Evolutionary conservation across 2,329 filamentous ascomycete species (phyloP).

Genomic region (Colletotrichum karsti): DNA sequence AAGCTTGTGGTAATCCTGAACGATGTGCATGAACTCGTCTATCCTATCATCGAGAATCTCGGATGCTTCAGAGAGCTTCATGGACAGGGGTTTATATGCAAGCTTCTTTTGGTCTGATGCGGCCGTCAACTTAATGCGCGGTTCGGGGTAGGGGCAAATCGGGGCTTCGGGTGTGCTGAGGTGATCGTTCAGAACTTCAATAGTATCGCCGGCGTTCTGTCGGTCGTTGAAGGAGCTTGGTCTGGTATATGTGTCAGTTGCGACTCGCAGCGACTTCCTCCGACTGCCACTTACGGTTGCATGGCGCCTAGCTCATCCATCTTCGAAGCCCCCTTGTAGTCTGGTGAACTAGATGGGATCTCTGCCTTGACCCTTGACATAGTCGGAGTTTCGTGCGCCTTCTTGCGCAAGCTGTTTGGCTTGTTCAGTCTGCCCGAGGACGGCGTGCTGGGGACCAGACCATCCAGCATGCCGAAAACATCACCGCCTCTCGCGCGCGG

Average conservation of each 20-base stretch:
- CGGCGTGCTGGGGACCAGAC: slow-evolving; percentile 72
- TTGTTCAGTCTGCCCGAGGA: slow-evolving; percentile 39
- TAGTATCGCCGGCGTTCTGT: slow-evolving; percentile 79
- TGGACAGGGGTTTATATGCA: slow-evolving; percentile 89
- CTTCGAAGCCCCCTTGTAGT: slow-evolving; percentile 48
- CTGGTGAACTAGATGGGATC: slow-evolving; percentile 53
- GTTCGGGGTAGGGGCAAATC: slow-evolving; percentile 75
- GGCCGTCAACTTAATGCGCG: slow-evolving; percentile 85
- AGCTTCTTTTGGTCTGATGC: slow-evolving; percentile 92
- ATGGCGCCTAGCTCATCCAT: slow-evolving; percentile 48
- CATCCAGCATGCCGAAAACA: slow-evolving; percentile 86
- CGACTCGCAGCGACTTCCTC: neutral
- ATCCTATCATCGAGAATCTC: slow-evolving; percentile 96
- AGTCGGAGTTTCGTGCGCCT: slow-evolving; percentile 54
- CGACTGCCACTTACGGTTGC: slow-evolving; percentile 43
- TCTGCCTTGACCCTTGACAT: slow-evolving; percentile 55
- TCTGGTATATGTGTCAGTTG: slow-evolving; percentile 40
- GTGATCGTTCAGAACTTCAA: slow-evolving; percentile 85
- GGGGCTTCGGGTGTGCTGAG: slow-evolving; percentile 74
- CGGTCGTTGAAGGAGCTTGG: slow-evolving; percentile 78
- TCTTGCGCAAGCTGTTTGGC: slow-evolving; percentile 41
- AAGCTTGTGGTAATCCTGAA: slow-evolving; percentile 78
- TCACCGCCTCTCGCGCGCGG: slow-evolving; percentile 72
- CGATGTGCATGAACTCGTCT: slow-evolving; percentile 82
- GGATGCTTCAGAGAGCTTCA: slow-evolving; percentile 92